A percentile compares a stretch with the other conserved stretches of the same genome.
These are phyloP conservation scores for Alternaria ventricosa DNA, from an alignment of 2,329 filamentous ascomycete species.

Conservation along the genomic window DNA sequence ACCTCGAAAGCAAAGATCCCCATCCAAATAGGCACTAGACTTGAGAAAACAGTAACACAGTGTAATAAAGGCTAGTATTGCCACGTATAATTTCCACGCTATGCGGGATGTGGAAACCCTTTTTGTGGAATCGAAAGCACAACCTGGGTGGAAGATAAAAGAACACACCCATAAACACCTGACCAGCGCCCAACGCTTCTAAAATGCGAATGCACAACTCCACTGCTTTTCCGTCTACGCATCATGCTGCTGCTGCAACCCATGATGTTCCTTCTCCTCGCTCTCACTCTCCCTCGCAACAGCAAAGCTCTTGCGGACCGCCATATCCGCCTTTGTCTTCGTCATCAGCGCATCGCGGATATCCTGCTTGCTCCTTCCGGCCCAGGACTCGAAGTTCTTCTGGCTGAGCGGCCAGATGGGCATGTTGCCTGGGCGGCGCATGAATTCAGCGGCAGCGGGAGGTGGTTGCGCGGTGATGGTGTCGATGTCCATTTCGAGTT, in stretches of 20 bases:
- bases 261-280: conserved; percentile 29
- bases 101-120: background rate
- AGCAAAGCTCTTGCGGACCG: conserved; percentile 39
- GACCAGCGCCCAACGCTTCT: background rate
- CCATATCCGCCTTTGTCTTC: conserved; percentile 49
- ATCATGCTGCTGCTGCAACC: conserved; percentile 20
- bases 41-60: background rate
- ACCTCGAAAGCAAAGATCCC: background rate
- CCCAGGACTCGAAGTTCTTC: conserved; percentile 50
- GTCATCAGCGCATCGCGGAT: conserved; percentile 54
- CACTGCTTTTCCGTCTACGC: background rate
- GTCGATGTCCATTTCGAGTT: conserved; percentile 76
- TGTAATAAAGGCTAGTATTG: background rate
- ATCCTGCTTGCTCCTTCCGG: conserved; percentile 45
- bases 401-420: conserved; percentile 64
- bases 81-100: background rate
- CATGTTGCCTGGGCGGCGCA: conserved; percentile 56
- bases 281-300: conserved; percentile 23
- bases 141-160: background rate
- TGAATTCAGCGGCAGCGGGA: conserved; percentile 61
- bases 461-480: conserved; percentile 68
- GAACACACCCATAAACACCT: background rate
- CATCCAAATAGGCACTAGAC: background rate
- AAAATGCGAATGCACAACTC: background rate
- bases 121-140: background rate